Conservation (phyloP, 176 grass and related monocot species). For the Zoysia japonica region DNA sequence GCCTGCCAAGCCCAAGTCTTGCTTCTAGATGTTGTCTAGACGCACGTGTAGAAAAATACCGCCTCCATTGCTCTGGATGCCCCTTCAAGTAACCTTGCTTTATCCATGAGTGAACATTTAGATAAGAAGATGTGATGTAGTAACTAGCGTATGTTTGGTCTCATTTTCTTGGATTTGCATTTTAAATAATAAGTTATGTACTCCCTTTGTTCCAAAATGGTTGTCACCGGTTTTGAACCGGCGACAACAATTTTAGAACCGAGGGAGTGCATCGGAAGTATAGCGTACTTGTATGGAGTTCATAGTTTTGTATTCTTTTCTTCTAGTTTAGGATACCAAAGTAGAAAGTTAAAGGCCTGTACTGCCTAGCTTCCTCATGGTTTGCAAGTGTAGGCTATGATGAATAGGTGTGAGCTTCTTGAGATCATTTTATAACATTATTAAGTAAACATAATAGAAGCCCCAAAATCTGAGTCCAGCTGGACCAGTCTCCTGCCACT, state of each 20-base stretch:
- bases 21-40: no score
- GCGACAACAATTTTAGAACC: no score
- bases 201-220: no score
- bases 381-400: conserved; percentile 19
- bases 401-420: background rate
- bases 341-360: background rate
- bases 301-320: background rate
- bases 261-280: background rate
- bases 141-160: background rate
- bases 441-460: no score
- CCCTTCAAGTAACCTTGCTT: conserved; percentile 26
- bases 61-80: background rate
- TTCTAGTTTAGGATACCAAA: background rate
- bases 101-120: conserved; percentile 9
- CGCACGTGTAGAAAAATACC: background rate
- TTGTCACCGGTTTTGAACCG: no score
- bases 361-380: background rate
- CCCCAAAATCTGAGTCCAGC: background rate
- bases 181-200: conserved; percentile 13
- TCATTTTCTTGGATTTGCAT: background rate
- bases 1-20: no score
- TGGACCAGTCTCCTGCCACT: background rate
- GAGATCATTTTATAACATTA: conserved; percentile 10
- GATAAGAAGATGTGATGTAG: background rate
- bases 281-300: background rate